Evolutionary conservation across 257 asterid species (phyloP), one percentile per base, ranked within the genome.

Genomic region (Nicotiana benthamiana): DNA sequence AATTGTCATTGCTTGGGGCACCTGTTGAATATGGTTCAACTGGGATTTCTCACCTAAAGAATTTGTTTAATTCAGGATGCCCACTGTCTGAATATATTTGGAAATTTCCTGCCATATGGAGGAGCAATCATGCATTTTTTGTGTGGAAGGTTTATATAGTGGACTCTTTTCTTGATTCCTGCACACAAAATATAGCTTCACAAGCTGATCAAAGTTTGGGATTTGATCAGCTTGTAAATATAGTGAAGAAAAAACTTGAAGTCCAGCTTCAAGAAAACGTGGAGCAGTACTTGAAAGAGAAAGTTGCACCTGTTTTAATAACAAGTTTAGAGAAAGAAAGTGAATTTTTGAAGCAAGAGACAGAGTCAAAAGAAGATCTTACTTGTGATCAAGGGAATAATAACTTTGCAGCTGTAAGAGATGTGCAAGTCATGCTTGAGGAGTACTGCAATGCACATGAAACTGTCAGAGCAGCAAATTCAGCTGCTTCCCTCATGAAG

Each of bases 371-470:
- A 53, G 80, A 80, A 85, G 91, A 86, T 85, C 75, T 81, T 75
- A 80, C 89, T 63, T 80, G 75, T 67, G 93, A 86, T 84, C 80
- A 83, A 75, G 63, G 26, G 77, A 87, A 82, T 77, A 85, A 57
- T 70, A 87, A 88, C 87, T 77, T 79, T 36, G 88, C 68, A 75
- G 83, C 90, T 60, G 90, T 85, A 56, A 86, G 87, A 86, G 86
- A 85, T 79, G 89, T 91, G 87, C 94, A 89, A 75, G 77, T 86
- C 83, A 88, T 93, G 95, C 92, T 96, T 83, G 97, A 91, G 86
- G 96, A 96, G 88, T 93, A 91, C 87, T 93, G 97, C 85, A 90
- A 87, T 85, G 92, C 96, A 9, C 97, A 94, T 82, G 97, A 94
- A 87, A 96, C 97, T 86, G 87, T 86, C 82, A 90, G 96, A 89